Base-by-base conservation (phyloP, 129 eudicot genomes). In the Rutidosis leptorrhynchoides region DNA sequence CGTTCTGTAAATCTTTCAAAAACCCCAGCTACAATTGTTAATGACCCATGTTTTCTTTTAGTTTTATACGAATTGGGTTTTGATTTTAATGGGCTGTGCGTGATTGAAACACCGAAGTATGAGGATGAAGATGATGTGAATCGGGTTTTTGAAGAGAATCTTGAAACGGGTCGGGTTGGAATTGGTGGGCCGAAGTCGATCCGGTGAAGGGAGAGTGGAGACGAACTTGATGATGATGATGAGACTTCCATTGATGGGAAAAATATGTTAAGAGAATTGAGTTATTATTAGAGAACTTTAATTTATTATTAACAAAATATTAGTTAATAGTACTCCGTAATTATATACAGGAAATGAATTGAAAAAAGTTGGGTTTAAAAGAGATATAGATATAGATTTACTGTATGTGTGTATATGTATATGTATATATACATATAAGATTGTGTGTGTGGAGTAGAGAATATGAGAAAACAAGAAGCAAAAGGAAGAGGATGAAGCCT, bases 1-100 rank as follows among this genome's bases (percentile, higher is more conserved):
- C 95, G 65, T 74, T 90, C 97, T 0, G 97, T 90, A 61, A 90
- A 90, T 26, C 87, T 66, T 84, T 90, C 97, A 70, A 90, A 90
- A 20, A 84, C 87, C 24, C 90, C 97, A 48, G 78, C 59, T 7
- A 78, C 58, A 3, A 85, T 28, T 23, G 25, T 30, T 2, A 78
- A 64, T 1, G 88, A 40, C 46, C 46, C 46, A 40, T 40, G 46
- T 40, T 12, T 79, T 16, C 79, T 79, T 12, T 42, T 82, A 48
- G 14, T 49, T 23, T 3, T 45, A 45, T 73, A 0, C 52, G 54
- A 53, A 58, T 15, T 29, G 6, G 42, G 12, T 17, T 17, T 59
- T 30, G 16, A 43, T 58, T 72, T 72, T 52, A 35, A 37, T 61
- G 35, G 28, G 16, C 67, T 65, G 29, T 32, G 78, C 17, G 77